Base-by-base conservation (phyloP, 371 early-diverging fungal genomes). In the Mucor circinelloides region DNA sequence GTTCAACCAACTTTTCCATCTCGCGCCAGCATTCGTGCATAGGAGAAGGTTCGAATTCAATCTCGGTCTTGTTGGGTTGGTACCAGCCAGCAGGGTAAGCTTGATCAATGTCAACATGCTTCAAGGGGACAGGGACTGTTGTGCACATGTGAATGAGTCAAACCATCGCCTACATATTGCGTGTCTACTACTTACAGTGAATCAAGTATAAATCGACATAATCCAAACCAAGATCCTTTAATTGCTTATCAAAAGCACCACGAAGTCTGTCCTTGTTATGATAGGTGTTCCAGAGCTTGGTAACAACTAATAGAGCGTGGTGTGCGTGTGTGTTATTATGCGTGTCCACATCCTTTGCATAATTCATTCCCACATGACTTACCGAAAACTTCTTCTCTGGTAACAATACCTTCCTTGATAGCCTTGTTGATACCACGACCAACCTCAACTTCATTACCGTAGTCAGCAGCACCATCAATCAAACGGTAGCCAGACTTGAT, bases 201-300 rank as follows among this genome's bases (percentile, higher is more conserved):
- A 83, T 72, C 27, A 80, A 63, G 64, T 90, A 93, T 34, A 93
- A 76, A 74, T 94, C 93, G 52, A 93, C 64, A 65, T 93, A 93
- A 6, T 84, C 80, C 23, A 86, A 69, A 34, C 78, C 77, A 56
- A 93, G 78, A 32, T 88, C 81, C 46, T 70, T 50, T 27, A 91
- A 75, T 30, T 87, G 83, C 66, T 58, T 78, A 17, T 81, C 77
- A 62, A 88, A 70, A 17, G 77, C 86, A 52, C 81, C 68, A 5
- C 81, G 76, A 2, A 88, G 85, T 48, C 81, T 50, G 9, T 77
- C 77, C 63, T 86, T 84, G 56, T 68, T 63, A 44, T 88, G 89
- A 57, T 78, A 74, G 21, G 82, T 85, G 71, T 89, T 90, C 90
- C 89, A 89, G 40, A 93, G 78, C 76, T 94, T 94, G 56, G 89